phyloP scores from a whole-genome alignment of 805 yeast genomes.

The Suhomyces kilbournensis region DNA sequence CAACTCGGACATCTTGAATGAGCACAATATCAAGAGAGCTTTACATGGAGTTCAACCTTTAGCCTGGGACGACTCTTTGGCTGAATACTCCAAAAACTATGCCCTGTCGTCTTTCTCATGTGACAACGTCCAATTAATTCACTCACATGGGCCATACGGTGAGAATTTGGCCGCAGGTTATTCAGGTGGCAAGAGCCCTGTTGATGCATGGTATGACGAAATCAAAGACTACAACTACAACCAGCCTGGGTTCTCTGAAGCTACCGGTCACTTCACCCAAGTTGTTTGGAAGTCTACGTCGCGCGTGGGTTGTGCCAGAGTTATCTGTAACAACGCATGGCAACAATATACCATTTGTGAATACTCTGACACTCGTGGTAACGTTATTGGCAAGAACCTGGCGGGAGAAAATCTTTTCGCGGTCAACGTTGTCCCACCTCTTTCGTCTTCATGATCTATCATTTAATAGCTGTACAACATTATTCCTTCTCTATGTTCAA shows the following conservation, averaged over 20 bases:
- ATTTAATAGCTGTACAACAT: neutral
- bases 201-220: slow-evolving; percentile 75
- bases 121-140: slow-evolving; percentile 56
- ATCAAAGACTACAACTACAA: slow-evolving; percentile 52
- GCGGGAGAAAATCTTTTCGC: slow-evolving; percentile 38
- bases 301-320: slow-evolving; percentile 64
- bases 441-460: neutral
- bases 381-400: slow-evolving; percentile 36
- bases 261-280: slow-evolving; percentile 79
- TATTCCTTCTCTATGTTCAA: neutral
- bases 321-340: slow-evolving; percentile 46
- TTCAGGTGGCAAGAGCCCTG: slow-evolving; percentile 53
- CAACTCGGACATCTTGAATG: slow-evolving; percentile 29
- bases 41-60: slow-evolving; percentile 29
- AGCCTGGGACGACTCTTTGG: slow-evolving; percentile 33
- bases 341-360: slow-evolving; percentile 69
- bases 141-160: slow-evolving; percentile 68
- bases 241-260: slow-evolving; percentile 48
- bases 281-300: slow-evolving; percentile 63
- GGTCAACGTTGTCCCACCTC: slow-evolving; percentile 41
- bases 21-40: slow-evolving; percentile 36
- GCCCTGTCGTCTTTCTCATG: slow-evolving; percentile 55
- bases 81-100: slow-evolving; percentile 36
- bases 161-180: slow-evolving; percentile 75
- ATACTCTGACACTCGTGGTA: slow-evolving; percentile 55